Evolutionary conservation across 495 filamentous ascomycete species (phyloP).

Genomic region (Parathielavia hyrcaniae): DNA sequence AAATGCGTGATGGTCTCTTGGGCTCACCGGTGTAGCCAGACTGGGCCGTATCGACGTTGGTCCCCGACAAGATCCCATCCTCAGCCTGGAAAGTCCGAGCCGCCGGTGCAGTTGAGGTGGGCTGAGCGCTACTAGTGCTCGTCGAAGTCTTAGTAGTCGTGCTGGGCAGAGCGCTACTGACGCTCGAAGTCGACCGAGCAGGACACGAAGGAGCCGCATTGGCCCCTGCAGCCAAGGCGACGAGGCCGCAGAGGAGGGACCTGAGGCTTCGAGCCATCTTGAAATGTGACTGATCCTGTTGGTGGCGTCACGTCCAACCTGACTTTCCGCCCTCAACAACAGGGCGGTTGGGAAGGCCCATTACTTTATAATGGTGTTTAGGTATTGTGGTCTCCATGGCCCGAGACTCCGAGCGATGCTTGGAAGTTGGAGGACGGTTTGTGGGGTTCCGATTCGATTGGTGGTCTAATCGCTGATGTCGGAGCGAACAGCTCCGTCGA

Average conservation of each 20-base stretch:
- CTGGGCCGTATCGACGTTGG: slow-evolving; percentile 30
- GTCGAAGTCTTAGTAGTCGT: no score
- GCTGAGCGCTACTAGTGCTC: no score
- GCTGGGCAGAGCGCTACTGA: neutral
- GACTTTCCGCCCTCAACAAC: neutral
- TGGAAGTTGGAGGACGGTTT: neutral
- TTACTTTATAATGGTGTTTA: no score
- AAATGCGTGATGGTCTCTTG: neutral
- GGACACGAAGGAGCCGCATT: neutral
- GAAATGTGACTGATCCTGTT: neutral
- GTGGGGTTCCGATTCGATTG: no score
- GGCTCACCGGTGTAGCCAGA: slow-evolving; percentile 32
- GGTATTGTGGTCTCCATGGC: no score
- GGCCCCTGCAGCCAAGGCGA: slow-evolving; percentile 2
- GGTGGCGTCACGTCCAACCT: neutral
- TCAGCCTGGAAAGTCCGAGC: slow-evolving; percentile 37
- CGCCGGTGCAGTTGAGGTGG: neutral
- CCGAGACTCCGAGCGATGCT: neutral
- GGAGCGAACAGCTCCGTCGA: slow-evolving; percentile 5
- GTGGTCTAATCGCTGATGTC: no score
- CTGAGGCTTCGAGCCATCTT: slow-evolving; percentile 8
- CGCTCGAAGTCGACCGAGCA: neutral
- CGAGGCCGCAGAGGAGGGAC: slow-evolving; percentile 6
- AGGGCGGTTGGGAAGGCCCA: neutral
- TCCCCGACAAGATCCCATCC: slow-evolving; percentile 34